Evolutionary conservation across 2,329 filamentous ascomycete genomes (phyloP).

Genomic region (Diplodia sapinea): DNA sequence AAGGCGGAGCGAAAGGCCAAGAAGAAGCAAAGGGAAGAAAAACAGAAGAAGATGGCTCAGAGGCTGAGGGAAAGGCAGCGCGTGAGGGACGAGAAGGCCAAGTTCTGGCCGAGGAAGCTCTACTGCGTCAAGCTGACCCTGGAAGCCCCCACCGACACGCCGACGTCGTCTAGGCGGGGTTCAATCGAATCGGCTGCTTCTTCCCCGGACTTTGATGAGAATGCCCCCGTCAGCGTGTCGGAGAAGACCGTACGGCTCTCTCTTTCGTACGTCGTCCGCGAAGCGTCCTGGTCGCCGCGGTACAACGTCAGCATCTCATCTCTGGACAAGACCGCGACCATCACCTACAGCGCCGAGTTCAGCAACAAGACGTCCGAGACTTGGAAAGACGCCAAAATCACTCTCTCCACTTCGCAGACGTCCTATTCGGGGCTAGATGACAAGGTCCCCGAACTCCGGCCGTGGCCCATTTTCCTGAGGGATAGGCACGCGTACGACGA

Average conservation of each 20-base stretch:
- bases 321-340: slow-evolving; percentile 57
- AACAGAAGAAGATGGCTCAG: slow-evolving; percentile 38
- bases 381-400: slow-evolving; percentile 66
- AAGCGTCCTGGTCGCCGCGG: slow-evolving; percentile 59
- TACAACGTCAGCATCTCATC: slow-evolving; percentile 62
- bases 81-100: slow-evolving; percentile 41
- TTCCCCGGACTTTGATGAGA: neutral
- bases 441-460: slow-evolving; percentile 59
- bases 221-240: slow-evolving; percentile 14
- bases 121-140: slow-evolving; percentile 47
- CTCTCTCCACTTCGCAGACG: slow-evolving; percentile 68
- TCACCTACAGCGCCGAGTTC: slow-evolving; percentile 68
- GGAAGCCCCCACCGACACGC: slow-evolving; percentile 44
- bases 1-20: slow-evolving; percentile 1
- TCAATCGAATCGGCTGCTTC: slow-evolving; percentile 37
- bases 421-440: slow-evolving; percentile 63
- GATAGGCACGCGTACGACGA: slow-evolving; percentile 34
- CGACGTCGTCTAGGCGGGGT: slow-evolving; percentile 38
- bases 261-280: slow-evolving; percentile 65
- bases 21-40: slow-evolving; percentile 34
- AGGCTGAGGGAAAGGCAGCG: slow-evolving; percentile 40
- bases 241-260: slow-evolving; percentile 46
- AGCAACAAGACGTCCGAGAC: slow-evolving; percentile 68
- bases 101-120: slow-evolving; percentile 48
- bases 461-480: slow-evolving; percentile 63